Evolutionary conservation across 2,329 filamentous ascomycete genomes (phyloP), one percentile per base, ranked within the genome.

Genomic region (Pestalotiopsis sp.): DNA sequence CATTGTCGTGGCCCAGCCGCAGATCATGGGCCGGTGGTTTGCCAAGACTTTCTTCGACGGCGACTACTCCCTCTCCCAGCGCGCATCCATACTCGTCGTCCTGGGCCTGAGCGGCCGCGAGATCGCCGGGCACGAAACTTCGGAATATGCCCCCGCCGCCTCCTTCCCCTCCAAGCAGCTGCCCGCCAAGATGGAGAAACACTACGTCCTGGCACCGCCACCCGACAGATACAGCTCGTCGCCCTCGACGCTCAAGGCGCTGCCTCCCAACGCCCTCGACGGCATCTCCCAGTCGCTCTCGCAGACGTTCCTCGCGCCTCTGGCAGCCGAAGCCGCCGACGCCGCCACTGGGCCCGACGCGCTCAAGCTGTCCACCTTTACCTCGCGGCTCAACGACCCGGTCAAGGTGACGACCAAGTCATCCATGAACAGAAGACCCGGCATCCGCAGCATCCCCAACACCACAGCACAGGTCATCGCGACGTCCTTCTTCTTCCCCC

Each of bases 301-400:
- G 4, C 87, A 90, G 31, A 84, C 86, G 0, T 93, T 97, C 75
- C 90, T 98, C 23, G 89, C 91, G 17, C 96, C 96, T 0, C 83
- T 98, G 36, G 94, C 95, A 1, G 91, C 93, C 49, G 85, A 90
- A 68, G 93, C 95, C 2, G 95, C 94, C 56, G 94, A 98, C 76
- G 86, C 91, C 25, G 85, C 90, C 6, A 91, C 92, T 0, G 94
- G 95, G 0, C 95, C 96, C 0, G 90, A 94, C 72, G 88, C 92
- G 5, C 88, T 99, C 60, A 98, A 98, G 82, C 88, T 98, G 25
- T 90, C 93, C 36, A 97, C 92, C 2, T 97, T 98, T 80, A 95
- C 92, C 12, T 93, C 92, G 0, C 90, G 92, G 20, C 90, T 95
- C 78, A 85, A 89, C 20, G 87, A 92, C 75, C 63, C 86, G 84